A percentile compares a stretch with the other conserved stretches of the same genome.
Conservation (phyloP, 176 grass and related monocot genomes). For the Rhynchospora tenuis region DNA sequence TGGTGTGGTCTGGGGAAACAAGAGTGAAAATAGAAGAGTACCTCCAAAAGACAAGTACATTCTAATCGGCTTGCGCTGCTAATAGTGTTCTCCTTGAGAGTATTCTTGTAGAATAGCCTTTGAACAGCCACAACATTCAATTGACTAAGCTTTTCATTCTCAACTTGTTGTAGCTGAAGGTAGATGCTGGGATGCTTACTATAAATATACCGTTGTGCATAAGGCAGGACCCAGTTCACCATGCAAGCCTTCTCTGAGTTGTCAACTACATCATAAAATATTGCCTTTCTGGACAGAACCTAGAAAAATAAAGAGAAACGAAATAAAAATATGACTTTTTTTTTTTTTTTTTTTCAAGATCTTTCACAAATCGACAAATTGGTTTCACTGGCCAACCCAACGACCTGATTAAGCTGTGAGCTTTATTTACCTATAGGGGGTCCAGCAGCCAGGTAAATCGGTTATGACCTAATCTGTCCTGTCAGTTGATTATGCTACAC, state of each 20-base stretch:
- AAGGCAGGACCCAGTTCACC: conserved; percentile 25
- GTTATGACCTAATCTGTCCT: neutral
- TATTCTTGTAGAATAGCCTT: conserved; percentile 22
- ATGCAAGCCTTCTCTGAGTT: conserved; percentile 10
- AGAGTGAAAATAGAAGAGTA: conserved; percentile 13
- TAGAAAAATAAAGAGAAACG: neutral
- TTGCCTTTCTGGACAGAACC: conserved; percentile 21
- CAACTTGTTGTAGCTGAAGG: conserved; percentile 7
- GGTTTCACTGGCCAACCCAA: neutral
- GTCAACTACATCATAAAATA: conserved; percentile 15
- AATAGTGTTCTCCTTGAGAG: conserved; percentile 17
- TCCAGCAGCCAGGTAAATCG: neutral
- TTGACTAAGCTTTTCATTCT: conserved; percentile 7
- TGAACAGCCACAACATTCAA: conserved; percentile 23
- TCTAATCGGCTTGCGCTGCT: neutral
- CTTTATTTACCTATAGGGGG: neutral
- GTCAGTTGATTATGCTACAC: neutral
- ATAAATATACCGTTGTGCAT: conserved; percentile 23
- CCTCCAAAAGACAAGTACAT: conserved; percentile 16
- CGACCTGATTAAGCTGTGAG: neutral
- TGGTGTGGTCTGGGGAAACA: neutral
- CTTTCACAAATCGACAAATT: neutral
- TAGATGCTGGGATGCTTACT: conserved; percentile 14
- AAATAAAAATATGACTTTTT: neutral
- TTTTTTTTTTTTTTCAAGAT: neutral